phyloP scores from a whole-genome alignment of 179 eudicot genomes.

The Sideroxylon spinosum region DNA sequence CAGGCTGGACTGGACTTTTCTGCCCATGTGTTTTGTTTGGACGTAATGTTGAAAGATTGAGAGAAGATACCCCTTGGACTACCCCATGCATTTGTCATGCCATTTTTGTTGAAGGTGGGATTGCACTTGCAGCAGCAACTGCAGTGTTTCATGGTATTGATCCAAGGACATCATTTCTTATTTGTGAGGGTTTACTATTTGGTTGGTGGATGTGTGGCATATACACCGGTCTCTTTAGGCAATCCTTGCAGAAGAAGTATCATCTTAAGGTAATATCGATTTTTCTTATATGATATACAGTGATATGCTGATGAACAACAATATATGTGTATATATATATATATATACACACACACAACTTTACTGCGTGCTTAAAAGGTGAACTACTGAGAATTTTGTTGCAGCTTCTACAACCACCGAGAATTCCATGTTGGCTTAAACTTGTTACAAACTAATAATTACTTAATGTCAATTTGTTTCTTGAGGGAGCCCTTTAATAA shows the following conservation, averaged over 20 bases:
- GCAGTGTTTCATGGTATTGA: conserved; percentile 73
- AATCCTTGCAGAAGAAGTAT: conserved; percentile 73
- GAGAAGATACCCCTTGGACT: conserved; percentile 80
- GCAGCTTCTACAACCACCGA: neutral
- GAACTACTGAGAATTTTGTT: neutral
- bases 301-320: neutral
- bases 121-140: conserved; percentile 71
- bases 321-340: too few relatives aligned
- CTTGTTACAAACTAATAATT: neutral
- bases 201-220: conserved; percentile 98
- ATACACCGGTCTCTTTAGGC: conserved; percentile 76
- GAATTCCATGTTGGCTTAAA: neutral
- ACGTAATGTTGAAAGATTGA: conserved; percentile 66
- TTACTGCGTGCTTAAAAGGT: neutral
- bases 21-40: conserved; percentile 95
- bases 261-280: conserved; percentile 72
- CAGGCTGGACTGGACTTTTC: conserved; percentile 84
- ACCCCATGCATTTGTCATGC: conserved; percentile 86
- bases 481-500: neutral
- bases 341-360: too few relatives aligned
- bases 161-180: conserved; percentile 67
- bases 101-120: conserved; percentile 83
- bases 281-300: neutral
- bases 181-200: conserved; percentile 73
- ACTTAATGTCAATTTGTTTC: neutral